Evolutionary conservation across 2,329 filamentous ascomycete species (phyloP), one percentile per base, ranked within the genome.

Genomic region (Chaetomium sp.): DNA sequence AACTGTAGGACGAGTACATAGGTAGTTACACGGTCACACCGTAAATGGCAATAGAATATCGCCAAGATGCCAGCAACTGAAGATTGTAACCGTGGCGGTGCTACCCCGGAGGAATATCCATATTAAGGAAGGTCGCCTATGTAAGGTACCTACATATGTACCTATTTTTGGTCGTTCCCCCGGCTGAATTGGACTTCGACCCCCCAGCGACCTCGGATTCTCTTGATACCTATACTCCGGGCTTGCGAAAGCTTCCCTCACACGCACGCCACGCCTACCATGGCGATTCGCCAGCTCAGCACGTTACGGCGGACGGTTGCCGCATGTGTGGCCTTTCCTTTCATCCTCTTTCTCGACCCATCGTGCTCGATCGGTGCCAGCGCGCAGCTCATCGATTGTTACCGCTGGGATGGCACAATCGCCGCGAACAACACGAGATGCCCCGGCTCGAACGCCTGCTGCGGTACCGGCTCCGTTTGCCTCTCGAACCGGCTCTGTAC

Each of bases 401-500:
- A 51, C 49, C 25, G 25, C 1, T 51, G 49, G 49, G 49, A 51
- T 25, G 49, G 49, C 1, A 51, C 49, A 51, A 7, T 27, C 8
- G 49, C 23, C 10, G 23, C 49, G 9, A 51, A 51, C 49, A 51
- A 51, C 49, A 51, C 49, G 4, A 25, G 49, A 51, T 51, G 49
- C 3, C 49, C 49, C 23, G 49, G 49, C 4, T 51, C 49, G 12
- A 51, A 51, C 21, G 49, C 49, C 10, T 51, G 49, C 13, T 51
- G 49, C 23, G 49, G 49, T 4, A 23, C 49, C 49, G 21, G 12
- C 25, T 8, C 49, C 10, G 25, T 27, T 21, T 51, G 49, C 49
- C 49, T 51, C 49, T 51, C 49, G 9, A 51, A 51, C 13, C 49
- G 49, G 21, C 49, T 51, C 21, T 51, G 49, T 8, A 51, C 49